A percentile compares a stretch with the other conserved stretches of the same genome.
Conservation (phyloP, 768 basidiomycete genomes). For the Boletus speciosus region DNA sequence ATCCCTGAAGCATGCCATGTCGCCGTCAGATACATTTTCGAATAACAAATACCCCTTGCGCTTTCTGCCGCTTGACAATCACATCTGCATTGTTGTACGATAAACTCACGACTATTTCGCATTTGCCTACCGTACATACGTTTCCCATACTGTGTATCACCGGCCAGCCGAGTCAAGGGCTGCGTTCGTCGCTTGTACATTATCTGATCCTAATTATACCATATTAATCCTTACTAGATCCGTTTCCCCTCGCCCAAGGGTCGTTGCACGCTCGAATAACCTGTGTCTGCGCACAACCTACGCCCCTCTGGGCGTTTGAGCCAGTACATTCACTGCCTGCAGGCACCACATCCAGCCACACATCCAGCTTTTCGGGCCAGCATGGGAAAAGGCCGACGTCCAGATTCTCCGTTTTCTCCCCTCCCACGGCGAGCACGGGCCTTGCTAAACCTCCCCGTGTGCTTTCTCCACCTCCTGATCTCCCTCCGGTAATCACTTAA, state of each 20-base stretch:
- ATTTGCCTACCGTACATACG: conserved; percentile 25
- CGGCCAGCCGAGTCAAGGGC: conserved; percentile 14
- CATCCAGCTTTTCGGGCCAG: not conserved
- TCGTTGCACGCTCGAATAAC: not conserved
- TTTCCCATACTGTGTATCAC: conserved; percentile 19
- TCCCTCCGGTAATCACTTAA: no score
- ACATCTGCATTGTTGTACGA: conserved; percentile 30
- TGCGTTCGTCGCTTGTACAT: conserved; percentile 25
- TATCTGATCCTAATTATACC: conserved; percentile 34
- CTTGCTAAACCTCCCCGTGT: not conserved
- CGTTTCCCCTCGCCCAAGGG: conserved; percentile 1
- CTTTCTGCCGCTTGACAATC: conserved; percentile 10
- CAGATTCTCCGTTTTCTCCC: not conserved
- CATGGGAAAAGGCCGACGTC: conserved; percentile 9
- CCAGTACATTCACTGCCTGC: not conserved
- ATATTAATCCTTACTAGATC: conserved; percentile 28
- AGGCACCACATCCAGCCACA: not conserved
- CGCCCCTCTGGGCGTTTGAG: not conserved
- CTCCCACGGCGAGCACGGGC: conserved; percentile 17
- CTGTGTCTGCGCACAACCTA: conserved; percentile 4
- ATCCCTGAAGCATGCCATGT: conserved; percentile 68
- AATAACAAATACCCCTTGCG: conserved; percentile 30
- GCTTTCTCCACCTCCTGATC: no score
- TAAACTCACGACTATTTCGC: conserved; percentile 28
- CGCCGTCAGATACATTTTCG: conserved; percentile 74